These are phyloP conservation scores for Infundibulicybe gibba DNA, from an alignment of 768 basidiomycete species.

Conservation along the genomic window DNA sequence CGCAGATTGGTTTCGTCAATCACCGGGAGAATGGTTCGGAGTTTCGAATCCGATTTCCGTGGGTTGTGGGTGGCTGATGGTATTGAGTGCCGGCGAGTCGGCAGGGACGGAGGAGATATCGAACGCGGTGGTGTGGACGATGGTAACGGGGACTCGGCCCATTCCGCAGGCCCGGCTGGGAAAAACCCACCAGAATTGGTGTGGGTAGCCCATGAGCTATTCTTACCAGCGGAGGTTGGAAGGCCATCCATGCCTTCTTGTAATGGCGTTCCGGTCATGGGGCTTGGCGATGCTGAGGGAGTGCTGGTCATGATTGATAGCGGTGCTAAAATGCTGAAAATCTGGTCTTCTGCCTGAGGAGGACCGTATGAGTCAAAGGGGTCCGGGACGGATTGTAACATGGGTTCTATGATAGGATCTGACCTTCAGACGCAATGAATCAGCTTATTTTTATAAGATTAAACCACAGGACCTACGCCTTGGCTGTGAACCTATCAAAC, in stretches of 20 bases:
- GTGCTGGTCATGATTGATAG: conserved; percentile 64
- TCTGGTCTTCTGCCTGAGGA: conserved; percentile 83
- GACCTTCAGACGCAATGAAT: conserved; percentile 40
- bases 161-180: conserved; percentile 50
- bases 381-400: conserved; percentile 87
- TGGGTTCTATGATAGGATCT: conserved; percentile 87
- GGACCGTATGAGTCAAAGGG: conserved; percentile 92
- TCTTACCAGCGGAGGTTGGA: conserved; percentile 27
- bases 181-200: conserved; percentile 40
- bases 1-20: conserved; percentile 59
- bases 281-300: conserved; percentile 55
- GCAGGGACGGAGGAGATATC: conserved; percentile 39
- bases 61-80: conserved; percentile 24
- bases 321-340: conserved; percentile 90
- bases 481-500: conserved; percentile 82
- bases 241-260: conserved; percentile 26
- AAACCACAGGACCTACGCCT: conserved; percentile 65
- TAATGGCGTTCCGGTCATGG: conserved; percentile 49
- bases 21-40: conserved; percentile 67
- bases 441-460: conserved; percentile 9
- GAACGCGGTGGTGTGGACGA: conserved; percentile 45
- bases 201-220: conserved; percentile 49
- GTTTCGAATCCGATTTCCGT: conserved; percentile 63
- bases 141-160: conserved; percentile 46
- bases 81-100: conserved; percentile 48